Conservation (phyloP, 768 basidiomycete genomes). For the Daedaleopsis nitida region DNA sequence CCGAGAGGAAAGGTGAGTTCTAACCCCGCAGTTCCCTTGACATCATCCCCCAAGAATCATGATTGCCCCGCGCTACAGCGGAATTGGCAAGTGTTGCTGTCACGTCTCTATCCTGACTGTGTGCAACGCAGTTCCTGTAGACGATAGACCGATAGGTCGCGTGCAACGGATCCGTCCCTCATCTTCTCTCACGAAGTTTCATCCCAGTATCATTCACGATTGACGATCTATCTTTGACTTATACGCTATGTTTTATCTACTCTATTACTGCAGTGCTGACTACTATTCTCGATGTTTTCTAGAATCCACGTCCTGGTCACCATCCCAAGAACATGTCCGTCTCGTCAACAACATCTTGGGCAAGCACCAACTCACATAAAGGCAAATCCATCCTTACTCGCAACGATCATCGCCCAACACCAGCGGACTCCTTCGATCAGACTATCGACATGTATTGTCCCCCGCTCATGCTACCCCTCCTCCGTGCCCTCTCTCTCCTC, state of each 20-base stretch:
- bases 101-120: neutral
- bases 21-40: neutral
- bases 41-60: neutral
- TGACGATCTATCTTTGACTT: neutral
- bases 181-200: too few species aligned
- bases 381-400: conserved; percentile 33
- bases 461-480: conserved; percentile 78
- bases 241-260: neutral
- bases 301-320: conserved; percentile 45
- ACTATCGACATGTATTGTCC: conserved; percentile 65
- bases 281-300: neutral
- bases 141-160: too few species aligned
- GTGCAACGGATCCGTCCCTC: too few species aligned
- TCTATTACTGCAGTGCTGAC: neutral
- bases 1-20: conserved; percentile 42
- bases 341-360: conserved; percentile 57
- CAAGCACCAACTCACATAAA: conserved; percentile 39
- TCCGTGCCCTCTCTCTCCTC: conserved; percentile 83
- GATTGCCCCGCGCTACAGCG: neutral
- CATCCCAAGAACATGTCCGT: conserved; percentile 49
- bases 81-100: neutral
- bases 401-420: conserved; percentile 46
- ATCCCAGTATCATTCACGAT: neutral
- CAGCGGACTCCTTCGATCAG: conserved; percentile 46
- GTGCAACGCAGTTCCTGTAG: neutral